Percentiles rank a stretch among this genome's conserved stretches.
Conservation (phyloP, 179 eudicot genomes). For the Monotropa hypopitys region DNA sequence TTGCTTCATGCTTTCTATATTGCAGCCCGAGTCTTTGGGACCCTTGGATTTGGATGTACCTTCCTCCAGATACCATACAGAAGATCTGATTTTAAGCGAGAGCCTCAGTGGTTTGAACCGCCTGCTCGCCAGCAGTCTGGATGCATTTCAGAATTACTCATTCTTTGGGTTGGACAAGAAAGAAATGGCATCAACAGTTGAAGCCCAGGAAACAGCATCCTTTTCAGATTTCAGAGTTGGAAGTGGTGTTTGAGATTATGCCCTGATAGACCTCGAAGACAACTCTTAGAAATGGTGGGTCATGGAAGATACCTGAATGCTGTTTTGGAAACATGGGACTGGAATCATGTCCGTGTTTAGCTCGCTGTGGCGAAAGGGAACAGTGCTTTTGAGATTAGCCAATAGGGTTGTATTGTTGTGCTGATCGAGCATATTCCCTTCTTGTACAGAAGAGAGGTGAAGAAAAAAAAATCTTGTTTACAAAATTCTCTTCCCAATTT, state of each 20-base stretch:
- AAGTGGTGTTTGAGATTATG: slow-evolving; percentile 12
- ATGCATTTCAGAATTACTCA: slow-evolving; percentile 65
- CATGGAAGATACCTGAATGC: not conserved
- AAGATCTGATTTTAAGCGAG: slow-evolving; percentile 61
- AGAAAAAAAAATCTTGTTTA: not conserved
- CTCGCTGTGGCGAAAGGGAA: not conserved
- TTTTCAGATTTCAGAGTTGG: slow-evolving; percentile 30
- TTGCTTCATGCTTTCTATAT: not conserved
- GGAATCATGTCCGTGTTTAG: slow-evolving; percentile 13
- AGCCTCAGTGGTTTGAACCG: slow-evolving; percentile 73
- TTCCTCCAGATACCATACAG: slow-evolving; percentile 58
- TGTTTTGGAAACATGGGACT: not conserved
- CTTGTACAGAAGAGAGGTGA: slow-evolving; percentile 2
- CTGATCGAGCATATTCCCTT: not conserved
- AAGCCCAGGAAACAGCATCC: slow-evolving; percentile 38
- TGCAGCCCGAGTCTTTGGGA: slow-evolving; percentile 86
- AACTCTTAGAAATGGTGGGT: not conserved
- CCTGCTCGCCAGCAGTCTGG: slow-evolving; percentile 72
- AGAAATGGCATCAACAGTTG: slow-evolving; percentile 29
- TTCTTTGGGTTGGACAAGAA: slow-evolving; percentile 54
- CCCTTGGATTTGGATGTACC: slow-evolving; percentile 71
- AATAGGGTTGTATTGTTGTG: not conserved
- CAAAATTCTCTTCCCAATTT: not conserved
- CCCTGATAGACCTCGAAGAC: not conserved
- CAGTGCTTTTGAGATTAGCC: not conserved